Evolutionary conservation across 257 asterid genomes (phyloP).

Genomic region (Osmanthus fragrans): DNA sequence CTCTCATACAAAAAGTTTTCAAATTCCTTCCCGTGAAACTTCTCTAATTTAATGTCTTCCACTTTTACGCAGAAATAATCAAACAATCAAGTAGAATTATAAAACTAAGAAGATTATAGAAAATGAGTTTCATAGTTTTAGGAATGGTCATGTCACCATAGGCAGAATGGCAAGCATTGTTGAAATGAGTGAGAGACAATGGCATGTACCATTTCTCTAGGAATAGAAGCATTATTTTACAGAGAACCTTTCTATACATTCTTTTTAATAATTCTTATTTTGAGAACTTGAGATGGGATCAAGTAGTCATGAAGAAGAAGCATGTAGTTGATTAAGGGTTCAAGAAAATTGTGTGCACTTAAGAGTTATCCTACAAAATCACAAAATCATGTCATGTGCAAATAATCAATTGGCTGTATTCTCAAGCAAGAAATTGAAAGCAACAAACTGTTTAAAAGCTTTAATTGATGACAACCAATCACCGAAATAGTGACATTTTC

Average conservation of each 20-base stretch:
- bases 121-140: neutral
- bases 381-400: too few species aligned
- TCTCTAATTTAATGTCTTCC: neutral
- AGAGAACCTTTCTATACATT: neutral
- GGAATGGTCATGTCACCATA: neutral
- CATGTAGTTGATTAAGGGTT: neutral
- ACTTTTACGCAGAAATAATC: neutral
- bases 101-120: too few species aligned
- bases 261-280: too few species aligned
- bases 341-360: neutral
- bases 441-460: neutral
- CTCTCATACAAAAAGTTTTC: neutral
- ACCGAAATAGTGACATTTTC: neutral
- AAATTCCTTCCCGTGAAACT: neutral
- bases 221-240: neutral
- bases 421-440: too few species aligned
- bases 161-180: neutral
- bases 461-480: neutral
- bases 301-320: neutral
- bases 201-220: neutral
- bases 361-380: neutral
- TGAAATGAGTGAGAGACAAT: neutral
- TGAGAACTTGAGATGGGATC: neutral
- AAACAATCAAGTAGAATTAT: too few species aligned
- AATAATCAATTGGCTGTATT: neutral